A percentile compares a stretch with the other conserved stretches of the same genome.
Evolutionary conservation across 176 grass and related monocot species (phyloP).

Genomic region (Oryza officinalis): DNA sequence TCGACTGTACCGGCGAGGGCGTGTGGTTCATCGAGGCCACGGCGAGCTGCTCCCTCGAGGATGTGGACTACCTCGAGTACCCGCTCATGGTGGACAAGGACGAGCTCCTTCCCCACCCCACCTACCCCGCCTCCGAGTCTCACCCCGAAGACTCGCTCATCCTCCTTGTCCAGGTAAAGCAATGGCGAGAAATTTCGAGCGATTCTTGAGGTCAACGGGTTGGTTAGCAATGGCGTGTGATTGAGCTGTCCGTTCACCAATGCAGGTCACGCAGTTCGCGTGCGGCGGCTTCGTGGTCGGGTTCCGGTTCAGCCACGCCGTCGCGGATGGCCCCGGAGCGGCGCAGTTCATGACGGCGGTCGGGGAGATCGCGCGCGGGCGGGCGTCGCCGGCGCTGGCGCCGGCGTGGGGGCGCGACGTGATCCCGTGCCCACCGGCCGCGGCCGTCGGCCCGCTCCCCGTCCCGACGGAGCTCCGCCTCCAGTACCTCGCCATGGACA

Average conservation of each 20-base stretch:
- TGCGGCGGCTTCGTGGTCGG: conserved; percentile 92
- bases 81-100: conserved; percentile 82
- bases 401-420: conserved; percentile 68
- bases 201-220: conserved; percentile 26
- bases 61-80: conserved; percentile 85
- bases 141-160: conserved; percentile 60
- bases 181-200: neutral
- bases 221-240: neutral
- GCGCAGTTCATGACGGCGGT: conserved; percentile 83
- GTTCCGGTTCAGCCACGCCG: conserved; percentile 75
- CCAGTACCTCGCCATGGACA: conserved; percentile 79
- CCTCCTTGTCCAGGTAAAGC: conserved; percentile 78
- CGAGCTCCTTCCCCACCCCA: conserved; percentile 66
- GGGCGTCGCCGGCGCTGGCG: conserved; percentile 24
- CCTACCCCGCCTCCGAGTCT: conserved; percentile 30
- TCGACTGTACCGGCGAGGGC: conserved; percentile 76
- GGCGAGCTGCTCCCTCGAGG: conserved; percentile 57
- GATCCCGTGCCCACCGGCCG: conserved; percentile 57
- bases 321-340: conserved; percentile 68
- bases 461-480: conserved; percentile 55
- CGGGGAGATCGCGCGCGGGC: conserved; percentile 56
- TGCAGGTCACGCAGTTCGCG: conserved; percentile 79
- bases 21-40: conserved; percentile 83
- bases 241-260: neutral
- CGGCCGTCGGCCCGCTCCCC: conserved; percentile 48